Conservation (phyloP, 257 asterid genomes). For the Scutellaria baicalensis region DNA sequence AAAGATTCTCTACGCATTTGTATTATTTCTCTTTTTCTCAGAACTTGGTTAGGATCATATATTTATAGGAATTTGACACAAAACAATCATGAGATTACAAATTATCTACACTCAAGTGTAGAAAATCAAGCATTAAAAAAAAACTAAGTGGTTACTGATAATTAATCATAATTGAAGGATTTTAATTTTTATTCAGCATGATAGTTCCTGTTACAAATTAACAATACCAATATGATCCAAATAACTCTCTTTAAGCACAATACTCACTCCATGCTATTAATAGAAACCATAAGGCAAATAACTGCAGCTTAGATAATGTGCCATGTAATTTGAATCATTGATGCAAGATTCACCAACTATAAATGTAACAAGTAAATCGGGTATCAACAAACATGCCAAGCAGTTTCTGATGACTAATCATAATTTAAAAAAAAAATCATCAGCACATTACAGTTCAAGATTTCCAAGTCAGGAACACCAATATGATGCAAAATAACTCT, state of each 20-base stretch:
- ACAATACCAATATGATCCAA: neutral
- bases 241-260: neutral
- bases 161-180: neutral
- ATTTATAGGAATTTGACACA: no score
- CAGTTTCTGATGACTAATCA: neutral
- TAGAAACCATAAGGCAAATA: neutral
- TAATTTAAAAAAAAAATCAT: neutral
- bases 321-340: neutral
- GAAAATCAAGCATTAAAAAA: neutral
- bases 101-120: neutral
- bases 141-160: neutral
- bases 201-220: neutral
- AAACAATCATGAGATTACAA: neutral
- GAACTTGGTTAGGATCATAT: no score
- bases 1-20: no score
- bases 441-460: neutral
- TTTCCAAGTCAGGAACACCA: neutral
- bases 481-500: neutral
- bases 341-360: neutral
- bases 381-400: neutral
- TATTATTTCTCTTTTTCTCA: no score
- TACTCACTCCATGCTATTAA: neutral
- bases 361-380: neutral
- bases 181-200: constrained; percentile 5
- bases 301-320: neutral